Evolutionary conservation across 192 early-diverging fungal species (phyloP).

Genomic region (Coemansia furcata): DNA sequence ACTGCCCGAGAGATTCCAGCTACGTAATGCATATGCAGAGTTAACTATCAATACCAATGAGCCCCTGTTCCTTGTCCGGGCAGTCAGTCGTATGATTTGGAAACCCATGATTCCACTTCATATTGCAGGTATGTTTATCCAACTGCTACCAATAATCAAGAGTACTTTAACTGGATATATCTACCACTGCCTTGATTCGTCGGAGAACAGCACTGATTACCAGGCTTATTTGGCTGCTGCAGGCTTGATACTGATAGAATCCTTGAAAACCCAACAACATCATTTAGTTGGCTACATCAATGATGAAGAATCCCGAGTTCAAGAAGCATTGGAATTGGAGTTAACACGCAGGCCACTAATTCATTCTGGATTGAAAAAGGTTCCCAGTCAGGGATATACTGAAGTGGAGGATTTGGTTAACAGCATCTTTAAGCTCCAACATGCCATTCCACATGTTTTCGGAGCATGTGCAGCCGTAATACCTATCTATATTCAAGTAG

Average conservation of each 20-base stretch:
- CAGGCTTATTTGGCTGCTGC: neutral
- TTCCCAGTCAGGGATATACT: neutral
- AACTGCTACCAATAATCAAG: neutral
- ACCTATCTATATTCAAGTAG: neutral
- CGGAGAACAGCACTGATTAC: slow-evolving; percentile 9
- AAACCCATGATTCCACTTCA: slow-evolving; percentile 31
- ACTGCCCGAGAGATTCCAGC: slow-evolving; percentile 18
- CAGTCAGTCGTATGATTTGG: slow-evolving; percentile 33
- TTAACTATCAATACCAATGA: slow-evolving; percentile 22
- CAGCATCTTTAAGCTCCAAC: neutral
- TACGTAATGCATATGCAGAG: slow-evolving; percentile 10
- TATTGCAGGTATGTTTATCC: neutral
- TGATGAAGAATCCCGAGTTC: neutral
- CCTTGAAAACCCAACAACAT: neutral
- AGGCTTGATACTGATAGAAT: neutral
- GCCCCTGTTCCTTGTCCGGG: slow-evolving; percentile 32
- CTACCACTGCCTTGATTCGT: slow-evolving; percentile 25
- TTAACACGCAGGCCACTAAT: neutral
- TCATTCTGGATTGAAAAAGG: neutral
- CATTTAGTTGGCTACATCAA: neutral
- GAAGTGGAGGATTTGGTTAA: neutral
- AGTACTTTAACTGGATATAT: slow-evolving; percentile 7
- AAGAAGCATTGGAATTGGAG: neutral
- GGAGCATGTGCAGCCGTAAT: neutral
- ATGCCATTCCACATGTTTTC: neutral